These are phyloP conservation scores for Aureobasidium sp. DNA, from an alignment of 2,329 filamentous ascomycete species.

Conservation along the genomic window DNA sequence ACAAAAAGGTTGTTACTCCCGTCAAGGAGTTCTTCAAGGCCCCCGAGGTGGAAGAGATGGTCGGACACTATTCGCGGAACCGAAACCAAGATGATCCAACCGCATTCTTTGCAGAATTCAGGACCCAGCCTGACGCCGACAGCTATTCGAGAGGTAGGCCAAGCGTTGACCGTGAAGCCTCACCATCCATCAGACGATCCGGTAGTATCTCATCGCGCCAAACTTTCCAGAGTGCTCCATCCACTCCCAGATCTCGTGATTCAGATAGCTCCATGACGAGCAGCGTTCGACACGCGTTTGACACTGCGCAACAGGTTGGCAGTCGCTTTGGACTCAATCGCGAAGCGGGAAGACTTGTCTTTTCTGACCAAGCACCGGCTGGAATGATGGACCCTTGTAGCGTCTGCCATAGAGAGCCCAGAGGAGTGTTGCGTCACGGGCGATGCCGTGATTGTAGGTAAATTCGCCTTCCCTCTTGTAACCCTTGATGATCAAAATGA, in stretches of 20 bases:
- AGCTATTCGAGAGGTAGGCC: neutral
- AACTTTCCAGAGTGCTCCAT: neutral
- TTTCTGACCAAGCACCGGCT: neutral
- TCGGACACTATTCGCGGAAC: neutral
- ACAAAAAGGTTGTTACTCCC: neutral
- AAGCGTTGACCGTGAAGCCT: neutral
- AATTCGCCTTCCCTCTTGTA: neutral
- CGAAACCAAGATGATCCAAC: neutral
- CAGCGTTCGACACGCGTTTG: neutral
- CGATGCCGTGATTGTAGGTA: neutral
- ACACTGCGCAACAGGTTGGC: neutral
- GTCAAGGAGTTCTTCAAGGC: neutral
- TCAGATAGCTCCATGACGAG: neutral
- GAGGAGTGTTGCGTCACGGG: neutral
- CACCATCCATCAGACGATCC: neutral
- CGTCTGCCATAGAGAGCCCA: neutral
- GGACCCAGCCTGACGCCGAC: neutral
- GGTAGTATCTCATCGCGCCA: neutral
- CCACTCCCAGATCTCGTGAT: neutral
- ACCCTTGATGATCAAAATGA: neutral
- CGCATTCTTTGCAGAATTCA: neutral
- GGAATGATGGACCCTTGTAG: conserved; percentile 9
- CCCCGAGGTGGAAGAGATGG: neutral
- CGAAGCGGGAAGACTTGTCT: neutral
- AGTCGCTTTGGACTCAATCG: neutral